phyloP scores from a whole-genome alignment of 164 flowering plant species.

The Malania oleifera region DNA sequence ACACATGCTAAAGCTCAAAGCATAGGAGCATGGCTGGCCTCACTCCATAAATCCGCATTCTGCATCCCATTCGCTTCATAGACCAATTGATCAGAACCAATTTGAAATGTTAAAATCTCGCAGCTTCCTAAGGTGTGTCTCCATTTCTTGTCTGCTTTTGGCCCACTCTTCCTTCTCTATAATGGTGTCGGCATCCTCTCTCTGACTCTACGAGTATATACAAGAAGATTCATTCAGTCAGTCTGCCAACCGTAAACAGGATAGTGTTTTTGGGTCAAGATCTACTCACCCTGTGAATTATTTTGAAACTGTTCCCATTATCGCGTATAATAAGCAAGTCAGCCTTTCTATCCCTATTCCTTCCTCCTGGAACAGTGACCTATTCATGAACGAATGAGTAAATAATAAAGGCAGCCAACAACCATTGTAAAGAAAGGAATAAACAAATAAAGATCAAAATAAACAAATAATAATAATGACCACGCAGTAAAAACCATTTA shows the following conservation, averaged over 20 bases:
- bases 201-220: slow-evolving; percentile 45
- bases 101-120: slow-evolving; percentile 78
- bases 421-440: not conserved
- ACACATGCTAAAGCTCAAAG: too few species aligned
- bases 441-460: not conserved
- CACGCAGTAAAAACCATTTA: too few species aligned
- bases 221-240: slow-evolving; percentile 6
- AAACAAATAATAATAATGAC: not conserved
- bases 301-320: slow-evolving; percentile 76
- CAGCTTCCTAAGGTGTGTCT: slow-evolving; percentile 82
- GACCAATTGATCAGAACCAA: slow-evolving; percentile 54
- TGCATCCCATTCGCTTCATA: not conserved
- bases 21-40: too few species aligned
- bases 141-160: slow-evolving; percentile 76
- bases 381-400: slow-evolving; percentile 14
- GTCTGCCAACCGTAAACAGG: not conserved
- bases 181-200: slow-evolving; percentile 72
- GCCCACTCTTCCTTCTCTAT: slow-evolving; percentile 88
- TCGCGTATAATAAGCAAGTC: slow-evolving; percentile 84
- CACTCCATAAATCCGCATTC: not conserved
- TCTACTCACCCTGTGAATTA: slow-evolving; percentile 51
- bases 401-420: not conserved
- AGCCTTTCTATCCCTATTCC: slow-evolving; percentile 61
- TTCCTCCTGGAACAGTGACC: slow-evolving; percentile 88
- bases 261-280: not conserved